Percentiles rank a stretch among this genome's conserved stretches.
These are phyloP conservation scores for Shiraia bambusicola DNA, from an alignment of 2,329 filamentous ascomycete species.

Conservation along the genomic window DNA sequence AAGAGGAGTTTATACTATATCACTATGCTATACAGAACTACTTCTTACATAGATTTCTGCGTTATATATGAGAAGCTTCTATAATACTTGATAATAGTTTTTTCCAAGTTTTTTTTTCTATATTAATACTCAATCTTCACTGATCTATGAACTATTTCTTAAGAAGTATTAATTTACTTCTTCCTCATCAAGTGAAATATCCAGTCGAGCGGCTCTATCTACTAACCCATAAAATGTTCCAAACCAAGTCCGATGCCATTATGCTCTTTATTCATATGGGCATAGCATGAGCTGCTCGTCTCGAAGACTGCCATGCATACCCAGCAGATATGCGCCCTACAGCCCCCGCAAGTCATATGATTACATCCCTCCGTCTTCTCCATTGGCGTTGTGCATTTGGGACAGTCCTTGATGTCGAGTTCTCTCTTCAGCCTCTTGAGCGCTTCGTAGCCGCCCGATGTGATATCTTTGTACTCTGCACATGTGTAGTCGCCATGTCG, in stretches of 20 bases:
- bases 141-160: too few species aligned
- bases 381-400: conserved; percentile 42
- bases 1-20: too few species aligned
- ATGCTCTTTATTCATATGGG: conserved; percentile 13
- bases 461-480: conserved; percentile 26
- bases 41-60: too few species aligned
- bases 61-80: neutral
- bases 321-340: conserved; percentile 53
- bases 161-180: too few species aligned
- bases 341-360: conserved; percentile 49
- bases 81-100: too few species aligned
- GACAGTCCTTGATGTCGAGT: conserved; percentile 26
- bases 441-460: conserved; percentile 16
- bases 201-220: too few species aligned
- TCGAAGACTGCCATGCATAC: conserved; percentile 47
- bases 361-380: conserved; percentile 52
- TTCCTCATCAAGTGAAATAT: too few species aligned
- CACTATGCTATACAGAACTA: too few species aligned
- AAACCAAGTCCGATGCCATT: conserved; percentile 9
- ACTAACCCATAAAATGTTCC: neutral
- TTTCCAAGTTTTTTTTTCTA: too few species aligned
- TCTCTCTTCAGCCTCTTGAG: conserved; percentile 18
- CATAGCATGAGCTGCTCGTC: conserved; percentile 8
- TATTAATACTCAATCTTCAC: too few species aligned
- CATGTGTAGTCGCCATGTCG: conserved; percentile 20